Percentiles rank a stretch among this genome's conserved stretches.
Conservation (phyloP, 1,139 yeast species). For the Suhomyces bokatorum region DNA sequence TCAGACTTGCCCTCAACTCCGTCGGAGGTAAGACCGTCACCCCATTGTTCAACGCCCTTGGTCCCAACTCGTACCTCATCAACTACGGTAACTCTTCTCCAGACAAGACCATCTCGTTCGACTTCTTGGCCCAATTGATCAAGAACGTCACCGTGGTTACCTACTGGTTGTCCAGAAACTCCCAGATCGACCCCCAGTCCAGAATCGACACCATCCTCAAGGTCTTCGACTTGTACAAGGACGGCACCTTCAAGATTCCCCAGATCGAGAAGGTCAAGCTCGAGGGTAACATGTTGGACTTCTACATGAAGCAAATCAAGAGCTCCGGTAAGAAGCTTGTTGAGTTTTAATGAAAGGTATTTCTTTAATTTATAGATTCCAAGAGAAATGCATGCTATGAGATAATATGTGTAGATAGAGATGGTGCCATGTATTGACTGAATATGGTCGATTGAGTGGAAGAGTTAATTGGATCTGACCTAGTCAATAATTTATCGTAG, state of each 20-base stretch:
- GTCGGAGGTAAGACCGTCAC: conserved; percentile 32
- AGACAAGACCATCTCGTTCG: conserved; percentile 13
- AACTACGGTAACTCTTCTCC: conserved; percentile 30
- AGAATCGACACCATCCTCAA: conserved; percentile 17
- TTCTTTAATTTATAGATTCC: no score
- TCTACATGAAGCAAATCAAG: conserved; percentile 5
- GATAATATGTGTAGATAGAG: no score
- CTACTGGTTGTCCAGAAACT: conserved; percentile 24
- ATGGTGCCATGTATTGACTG: no score
- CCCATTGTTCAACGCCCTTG: conserved; percentile 26
- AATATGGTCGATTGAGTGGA: no score
- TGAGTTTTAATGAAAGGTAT: conserved; percentile 2
- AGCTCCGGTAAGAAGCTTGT: conserved; percentile 11
- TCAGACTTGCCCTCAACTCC: conserved; percentile 36
- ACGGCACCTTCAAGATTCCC: conserved; percentile 15
- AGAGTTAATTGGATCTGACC: no score
- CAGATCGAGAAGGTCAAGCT: conserved; percentile 10
- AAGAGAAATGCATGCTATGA: no score
- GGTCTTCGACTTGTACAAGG: conserved; percentile 16
- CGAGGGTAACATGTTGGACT: conserved; percentile 9
- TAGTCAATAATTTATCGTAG: no score
- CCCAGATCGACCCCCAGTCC: conserved; percentile 18
- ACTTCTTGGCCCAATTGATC: conserved; percentile 19
- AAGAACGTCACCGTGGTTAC: conserved; percentile 21
- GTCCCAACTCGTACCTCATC: conserved; percentile 28